Base-by-base conservation (phyloP, 306 rosid genomes). In the Cicer cuneatum region DNA sequence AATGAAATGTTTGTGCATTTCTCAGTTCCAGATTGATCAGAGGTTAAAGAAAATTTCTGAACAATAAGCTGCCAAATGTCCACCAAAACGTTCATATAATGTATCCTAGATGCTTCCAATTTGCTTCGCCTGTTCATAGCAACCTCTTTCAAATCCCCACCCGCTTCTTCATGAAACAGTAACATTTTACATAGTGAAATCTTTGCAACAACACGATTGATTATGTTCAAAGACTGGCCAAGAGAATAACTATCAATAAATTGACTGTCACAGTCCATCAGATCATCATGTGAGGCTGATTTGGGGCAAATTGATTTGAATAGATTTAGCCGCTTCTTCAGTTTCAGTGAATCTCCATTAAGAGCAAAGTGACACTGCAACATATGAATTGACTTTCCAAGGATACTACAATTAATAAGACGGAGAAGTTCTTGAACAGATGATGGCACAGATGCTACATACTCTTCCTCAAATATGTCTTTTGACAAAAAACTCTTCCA, bases 321-420 rank as follows among this genome's bases (percentile, higher is more conserved):
- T 39, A 86, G 78, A 73, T 86, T 81, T 80, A 90, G 70, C 61
- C 88, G 79, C 81, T 66, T 86, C 79, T 90, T 88, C 76, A 75
- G 21, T 77, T 86, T 78, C 53, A 78, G 57, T 16, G 91, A 79
- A 79, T 77, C 87, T 77, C 86, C 90, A 83, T 60, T 80, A 19
- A 88, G 69, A 58, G 86, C 76, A 77, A 84, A 82, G 88, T 86
- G 87, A 81, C 80, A 78, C 80, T 73, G 73, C 84, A 94, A 67
- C 91, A 94, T 91, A 48, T 67, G 67, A 75, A 89, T 60, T 68
- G 88, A 76, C 81, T 90, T 91, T 75, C 94, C 91, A 82, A 94
- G 94, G 84, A 94, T 94, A 83, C 96, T 91, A 56, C 62, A 47
- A 83, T 88, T 75, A 21, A 81, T 64, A 80, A 87, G 86, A 74